Percentiles rank a stretch among this genome's conserved stretches.
These are phyloP conservation scores for Metrosideros polymorpha DNA, from an alignment of 441 rosid genomes.

Conservation along the genomic window DNA sequence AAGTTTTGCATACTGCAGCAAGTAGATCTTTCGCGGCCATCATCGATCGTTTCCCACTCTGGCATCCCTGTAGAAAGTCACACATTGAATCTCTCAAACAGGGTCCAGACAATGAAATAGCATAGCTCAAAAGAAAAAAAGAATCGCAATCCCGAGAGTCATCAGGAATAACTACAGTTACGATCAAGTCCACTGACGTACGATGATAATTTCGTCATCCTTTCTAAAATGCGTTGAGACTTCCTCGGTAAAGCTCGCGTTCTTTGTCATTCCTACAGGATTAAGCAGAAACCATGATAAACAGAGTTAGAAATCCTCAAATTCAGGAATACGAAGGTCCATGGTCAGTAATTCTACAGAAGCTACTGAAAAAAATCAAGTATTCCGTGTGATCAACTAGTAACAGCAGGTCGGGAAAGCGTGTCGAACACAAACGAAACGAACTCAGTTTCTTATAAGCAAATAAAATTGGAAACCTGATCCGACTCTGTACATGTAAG, in stretches of 20 bases:
- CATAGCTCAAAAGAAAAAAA: not conserved
- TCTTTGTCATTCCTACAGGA: constrained; percentile 58
- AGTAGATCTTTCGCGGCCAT: constrained; percentile 80
- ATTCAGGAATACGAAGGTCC: not conserved
- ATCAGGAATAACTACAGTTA: not conserved
- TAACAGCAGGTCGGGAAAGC: not conserved
- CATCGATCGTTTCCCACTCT: constrained; percentile 58
- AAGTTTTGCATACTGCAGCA: constrained; percentile 46
- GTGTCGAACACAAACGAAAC: not conserved
- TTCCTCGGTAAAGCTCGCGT: constrained; percentile 49
- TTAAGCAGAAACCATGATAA: not conserved
- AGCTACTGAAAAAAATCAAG: not conserved
- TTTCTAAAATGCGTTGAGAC: constrained; percentile 49
- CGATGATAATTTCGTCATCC: constrained; percentile 77
- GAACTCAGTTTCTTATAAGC: accelerated
- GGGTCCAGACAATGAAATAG: not conserved
- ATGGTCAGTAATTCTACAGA: not conserved
- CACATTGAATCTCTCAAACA: not conserved
- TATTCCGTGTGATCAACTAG: not conserved
- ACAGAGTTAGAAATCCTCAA: not conserved
- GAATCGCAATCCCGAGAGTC: not conserved
- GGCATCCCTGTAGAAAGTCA: constrained; percentile 49
- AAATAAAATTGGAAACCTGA: constrained; percentile 33
- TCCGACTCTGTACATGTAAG: constrained; percentile 79
- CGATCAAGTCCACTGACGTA: constrained; percentile 11